phyloP scores from a whole-genome alignment of 768 basidiomycete genomes.

The Gloeopeniophorella convolvens region DNA sequence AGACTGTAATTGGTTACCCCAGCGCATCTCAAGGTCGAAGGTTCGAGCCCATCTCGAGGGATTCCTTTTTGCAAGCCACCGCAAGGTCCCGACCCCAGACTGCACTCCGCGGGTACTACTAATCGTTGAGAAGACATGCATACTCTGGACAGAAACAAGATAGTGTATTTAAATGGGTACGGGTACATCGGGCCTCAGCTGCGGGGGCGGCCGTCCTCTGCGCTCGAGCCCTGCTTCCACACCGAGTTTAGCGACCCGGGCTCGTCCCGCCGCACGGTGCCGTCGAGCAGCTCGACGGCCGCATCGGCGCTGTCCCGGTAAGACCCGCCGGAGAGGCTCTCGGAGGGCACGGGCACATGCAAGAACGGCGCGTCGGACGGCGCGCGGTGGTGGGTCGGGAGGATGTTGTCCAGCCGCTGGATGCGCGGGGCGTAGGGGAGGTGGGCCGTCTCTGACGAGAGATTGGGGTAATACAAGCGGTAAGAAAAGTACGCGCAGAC shows the following conservation, averaged over 20 bases:
- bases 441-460: conserved; percentile 56
- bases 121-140: too few species aligned
- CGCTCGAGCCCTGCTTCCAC: conserved; percentile 14
- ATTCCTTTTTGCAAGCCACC: too few species aligned
- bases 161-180: too few species aligned
- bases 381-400: conserved; percentile 34
- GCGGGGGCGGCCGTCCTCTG: background rate
- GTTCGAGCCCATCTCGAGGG: background rate
- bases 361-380: background rate
- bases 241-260: conserved; percentile 17
- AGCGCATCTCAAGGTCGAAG: too few species aligned
- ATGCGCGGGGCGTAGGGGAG: conserved; percentile 69
- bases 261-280: conserved; percentile 31
- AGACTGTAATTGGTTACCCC: conserved; percentile 1
- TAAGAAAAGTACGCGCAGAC: conserved; percentile 68
- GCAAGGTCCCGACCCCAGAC: too few species aligned
- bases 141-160: too few species aligned
- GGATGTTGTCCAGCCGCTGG: conserved; percentile 35
- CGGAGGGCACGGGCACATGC: too few species aligned
- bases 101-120: too few species aligned
- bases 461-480: conserved; percentile 77
- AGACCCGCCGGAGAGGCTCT: too few species aligned
- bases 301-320: conserved; percentile 19
- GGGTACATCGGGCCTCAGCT: too few species aligned
- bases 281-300: conserved; percentile 16